Conservation (phyloP, 768 basidiomycete species). For the Mrakia blollopis region DNA sequence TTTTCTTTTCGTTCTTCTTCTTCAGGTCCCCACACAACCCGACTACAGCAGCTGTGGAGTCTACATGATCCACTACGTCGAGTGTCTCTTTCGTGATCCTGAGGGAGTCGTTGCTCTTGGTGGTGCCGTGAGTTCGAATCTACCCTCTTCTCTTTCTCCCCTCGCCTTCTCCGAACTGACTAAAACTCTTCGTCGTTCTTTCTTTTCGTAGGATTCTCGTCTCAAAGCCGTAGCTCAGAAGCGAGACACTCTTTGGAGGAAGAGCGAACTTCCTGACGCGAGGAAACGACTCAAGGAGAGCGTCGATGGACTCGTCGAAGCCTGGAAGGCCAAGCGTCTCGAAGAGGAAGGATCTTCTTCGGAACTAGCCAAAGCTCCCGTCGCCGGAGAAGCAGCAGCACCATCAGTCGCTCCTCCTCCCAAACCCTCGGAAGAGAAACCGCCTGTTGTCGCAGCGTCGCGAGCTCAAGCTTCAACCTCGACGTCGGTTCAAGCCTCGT, state of each 20-base stretch:
- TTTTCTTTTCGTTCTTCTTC: background rate
- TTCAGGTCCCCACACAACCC: conserved; percentile 78
- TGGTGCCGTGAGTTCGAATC: background rate
- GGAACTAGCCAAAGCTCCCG: background rate
- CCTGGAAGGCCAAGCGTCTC: conserved; percentile 34
- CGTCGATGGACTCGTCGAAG: conserved; percentile 51
- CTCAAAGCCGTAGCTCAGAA: background rate
- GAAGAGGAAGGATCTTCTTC: background rate
- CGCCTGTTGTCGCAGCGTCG: background rate
- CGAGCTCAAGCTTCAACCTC: background rate
- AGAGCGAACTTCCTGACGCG: conserved; percentile 32
- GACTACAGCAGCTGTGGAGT: conserved; percentile 92
- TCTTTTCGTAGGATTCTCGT: background rate
- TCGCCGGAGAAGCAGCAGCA: background rate
- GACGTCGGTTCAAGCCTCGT: background rate
- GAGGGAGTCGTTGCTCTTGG: conserved; percentile 50
- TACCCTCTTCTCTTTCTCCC: background rate
- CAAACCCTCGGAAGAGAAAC: background rate
- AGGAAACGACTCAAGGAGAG: conserved; percentile 37
- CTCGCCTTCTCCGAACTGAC: too few relatives aligned
- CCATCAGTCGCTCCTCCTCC: background rate
- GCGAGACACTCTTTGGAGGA: background rate
- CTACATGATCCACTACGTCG: conserved; percentile 80
- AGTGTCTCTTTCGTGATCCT: conserved; percentile 67
- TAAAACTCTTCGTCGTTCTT: background rate